Conservation (phyloP, 73 alveolate species). For the Tetrahymena borealis region DNA sequence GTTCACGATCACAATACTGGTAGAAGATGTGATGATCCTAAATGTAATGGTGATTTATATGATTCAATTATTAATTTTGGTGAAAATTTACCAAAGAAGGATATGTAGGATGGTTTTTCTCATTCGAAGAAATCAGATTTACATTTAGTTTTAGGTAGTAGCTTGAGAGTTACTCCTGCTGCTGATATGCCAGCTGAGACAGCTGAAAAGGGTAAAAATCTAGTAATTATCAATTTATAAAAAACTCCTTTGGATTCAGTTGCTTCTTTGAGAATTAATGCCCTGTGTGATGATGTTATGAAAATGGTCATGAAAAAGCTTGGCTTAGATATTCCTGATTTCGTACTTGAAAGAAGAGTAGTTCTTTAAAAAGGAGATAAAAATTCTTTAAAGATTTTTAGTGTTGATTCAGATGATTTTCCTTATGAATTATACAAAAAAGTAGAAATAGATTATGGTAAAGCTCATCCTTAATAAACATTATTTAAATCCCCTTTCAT, state of each 20-base stretch:
- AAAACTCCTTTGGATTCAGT: constrained; percentile 20
- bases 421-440: neutral
- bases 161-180: constrained; percentile 38
- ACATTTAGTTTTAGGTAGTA: constrained; percentile 18
- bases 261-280: constrained; percentile 12
- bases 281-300: constrained; percentile 23
- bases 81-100: constrained; percentile 22
- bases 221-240: constrained; percentile 24
- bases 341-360: neutral
- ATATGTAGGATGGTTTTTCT: neutral
- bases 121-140: constrained; percentile 10
- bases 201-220: constrained; percentile 21
- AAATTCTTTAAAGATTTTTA: neutral
- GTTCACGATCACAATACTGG: constrained; percentile 25
- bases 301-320: constrained; percentile 15
- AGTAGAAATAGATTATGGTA: neutral
- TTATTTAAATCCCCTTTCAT: neutral
- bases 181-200: constrained; percentile 6
- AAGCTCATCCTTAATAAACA: neutral
- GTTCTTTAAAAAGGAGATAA: neutral
- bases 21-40: constrained; percentile 8
- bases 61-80: constrained; percentile 25
- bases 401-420: neutral
- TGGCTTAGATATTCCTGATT: constrained; percentile 14
- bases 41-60: constrained; percentile 1